These are phyloP conservation scores for Malus hybrid DNA, from an alignment of 331 rosid genomes.

Conservation along the genomic window DNA sequence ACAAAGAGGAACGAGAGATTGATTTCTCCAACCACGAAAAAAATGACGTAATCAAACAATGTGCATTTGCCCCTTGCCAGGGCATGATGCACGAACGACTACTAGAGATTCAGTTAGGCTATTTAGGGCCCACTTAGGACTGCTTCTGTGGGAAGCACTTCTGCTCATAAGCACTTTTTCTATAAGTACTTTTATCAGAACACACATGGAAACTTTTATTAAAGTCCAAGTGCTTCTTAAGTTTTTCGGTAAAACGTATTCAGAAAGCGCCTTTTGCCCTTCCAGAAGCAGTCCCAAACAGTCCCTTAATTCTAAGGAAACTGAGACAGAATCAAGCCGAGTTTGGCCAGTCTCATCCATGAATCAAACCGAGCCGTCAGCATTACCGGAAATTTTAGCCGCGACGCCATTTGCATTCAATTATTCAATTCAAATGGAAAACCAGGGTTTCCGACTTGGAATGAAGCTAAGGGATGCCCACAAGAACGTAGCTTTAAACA, in stretches of 20 bases:
- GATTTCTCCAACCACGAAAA: neutral
- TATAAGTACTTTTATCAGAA: no score
- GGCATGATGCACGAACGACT: neutral
- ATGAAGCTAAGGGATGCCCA: neutral
- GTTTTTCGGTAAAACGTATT: no score
- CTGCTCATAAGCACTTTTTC: no score
- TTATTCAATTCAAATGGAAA: neutral
- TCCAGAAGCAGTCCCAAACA: no score
- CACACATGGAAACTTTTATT: no score
- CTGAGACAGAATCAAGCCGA: neutral
- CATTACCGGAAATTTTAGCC: neutral
- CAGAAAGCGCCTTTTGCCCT: no score
- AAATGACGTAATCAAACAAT: neutral
- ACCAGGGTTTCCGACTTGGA: neutral
- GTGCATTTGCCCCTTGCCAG: neutral
- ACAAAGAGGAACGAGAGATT: neutral
- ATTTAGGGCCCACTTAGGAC: no score
- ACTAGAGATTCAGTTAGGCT: neutral
- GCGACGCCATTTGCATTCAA: neutral
- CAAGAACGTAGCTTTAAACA: neutral
- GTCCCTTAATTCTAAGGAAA: no score
- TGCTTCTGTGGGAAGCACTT: no score
- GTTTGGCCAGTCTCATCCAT: neutral
- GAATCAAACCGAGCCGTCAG: neutral
- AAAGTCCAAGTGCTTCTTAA: no score